These are phyloP conservation scores for Linaria vulgaris DNA, from an alignment of 257 asterid species.

Conservation along the genomic window DNA sequence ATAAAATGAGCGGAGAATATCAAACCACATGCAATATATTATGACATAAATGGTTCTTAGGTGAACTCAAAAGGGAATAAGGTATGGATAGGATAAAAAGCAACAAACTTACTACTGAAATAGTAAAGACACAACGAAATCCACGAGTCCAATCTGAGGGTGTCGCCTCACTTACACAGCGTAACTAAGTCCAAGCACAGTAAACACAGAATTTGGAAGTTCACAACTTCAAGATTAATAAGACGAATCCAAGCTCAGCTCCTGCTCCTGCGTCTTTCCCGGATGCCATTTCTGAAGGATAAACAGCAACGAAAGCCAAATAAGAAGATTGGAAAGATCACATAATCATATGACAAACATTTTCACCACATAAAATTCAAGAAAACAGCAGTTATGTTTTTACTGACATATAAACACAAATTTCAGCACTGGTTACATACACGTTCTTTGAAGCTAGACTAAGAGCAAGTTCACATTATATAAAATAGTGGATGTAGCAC, in stretches of 20 bases:
- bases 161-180: slow-evolving; percentile 68
- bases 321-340: background rate
- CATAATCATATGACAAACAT: background rate
- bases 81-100: slow-evolving; percentile 31
- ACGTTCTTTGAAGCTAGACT: background rate
- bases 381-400: background rate
- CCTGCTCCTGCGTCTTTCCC: slow-evolving; percentile 93
- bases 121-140: slow-evolving; percentile 71
- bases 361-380: no score
- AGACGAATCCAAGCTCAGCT: slow-evolving; percentile 45
- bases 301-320: background rate
- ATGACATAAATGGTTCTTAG: slow-evolving; percentile 26
- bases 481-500: background rate
- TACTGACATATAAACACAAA: background rate
- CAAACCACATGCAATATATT: slow-evolving; percentile 34
- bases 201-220: slow-evolving; percentile 51
- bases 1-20: slow-evolving; percentile 38
- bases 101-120: slow-evolving; percentile 56
- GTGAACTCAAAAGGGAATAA: slow-evolving; percentile 21
- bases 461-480: background rate
- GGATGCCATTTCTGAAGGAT: slow-evolving; percentile 68
- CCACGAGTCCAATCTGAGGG: slow-evolving; percentile 72
- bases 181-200: slow-evolving; percentile 61
- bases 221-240: slow-evolving; percentile 29
- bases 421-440: background rate